A percentile compares a stretch with the other conserved stretches of the same genome.
Conservation (phyloP, 805 yeast genomes). For the Dipodascopsis uninucleata region DNA sequence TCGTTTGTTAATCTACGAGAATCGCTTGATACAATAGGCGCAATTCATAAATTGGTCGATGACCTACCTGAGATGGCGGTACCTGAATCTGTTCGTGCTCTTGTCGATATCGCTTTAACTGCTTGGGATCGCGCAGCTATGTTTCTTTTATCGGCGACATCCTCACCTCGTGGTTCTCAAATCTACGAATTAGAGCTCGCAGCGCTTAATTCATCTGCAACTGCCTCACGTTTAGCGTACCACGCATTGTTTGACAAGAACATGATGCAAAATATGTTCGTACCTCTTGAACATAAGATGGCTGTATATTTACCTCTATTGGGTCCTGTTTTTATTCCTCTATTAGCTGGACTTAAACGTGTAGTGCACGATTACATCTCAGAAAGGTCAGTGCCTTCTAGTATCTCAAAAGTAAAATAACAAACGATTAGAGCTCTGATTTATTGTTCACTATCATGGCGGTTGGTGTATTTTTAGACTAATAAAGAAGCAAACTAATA, state of each 20-base stretch:
- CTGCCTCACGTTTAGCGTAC: slow-evolving; percentile 55
- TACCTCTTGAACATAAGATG: slow-evolving; percentile 92
- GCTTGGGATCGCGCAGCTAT: slow-evolving; percentile 43
- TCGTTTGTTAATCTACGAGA: slow-evolving; percentile 55
- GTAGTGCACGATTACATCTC: too few relatives aligned
- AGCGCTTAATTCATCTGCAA: background rate
- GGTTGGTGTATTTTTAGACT: too few relatives aligned
- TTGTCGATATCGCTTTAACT: slow-evolving; percentile 53
- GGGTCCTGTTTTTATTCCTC: slow-evolving; percentile 78
- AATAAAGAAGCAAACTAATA: too few relatives aligned
- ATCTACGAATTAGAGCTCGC: background rate
- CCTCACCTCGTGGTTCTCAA: background rate
- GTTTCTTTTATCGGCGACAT: slow-evolving; percentile 1
- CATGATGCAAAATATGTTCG: slow-evolving; percentile 92
- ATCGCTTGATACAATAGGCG: slow-evolving; percentile 65
- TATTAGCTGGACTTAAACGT: slow-evolving; percentile 35
- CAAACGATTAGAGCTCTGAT: too few relatives aligned
- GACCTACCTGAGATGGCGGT: slow-evolving; percentile 77
- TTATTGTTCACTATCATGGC: too few relatives aligned
- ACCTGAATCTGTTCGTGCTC: slow-evolving; percentile 62
- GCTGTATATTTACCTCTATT: slow-evolving; percentile 89
- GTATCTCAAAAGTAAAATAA: too few relatives aligned
- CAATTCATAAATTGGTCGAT: slow-evolving; percentile 64
- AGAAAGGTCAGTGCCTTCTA: too few relatives aligned
- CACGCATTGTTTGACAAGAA: slow-evolving; percentile 87